Base-by-base conservation (phyloP, 495 filamentous ascomycete genomes). In the Oleoguttula mirabilis region DNA sequence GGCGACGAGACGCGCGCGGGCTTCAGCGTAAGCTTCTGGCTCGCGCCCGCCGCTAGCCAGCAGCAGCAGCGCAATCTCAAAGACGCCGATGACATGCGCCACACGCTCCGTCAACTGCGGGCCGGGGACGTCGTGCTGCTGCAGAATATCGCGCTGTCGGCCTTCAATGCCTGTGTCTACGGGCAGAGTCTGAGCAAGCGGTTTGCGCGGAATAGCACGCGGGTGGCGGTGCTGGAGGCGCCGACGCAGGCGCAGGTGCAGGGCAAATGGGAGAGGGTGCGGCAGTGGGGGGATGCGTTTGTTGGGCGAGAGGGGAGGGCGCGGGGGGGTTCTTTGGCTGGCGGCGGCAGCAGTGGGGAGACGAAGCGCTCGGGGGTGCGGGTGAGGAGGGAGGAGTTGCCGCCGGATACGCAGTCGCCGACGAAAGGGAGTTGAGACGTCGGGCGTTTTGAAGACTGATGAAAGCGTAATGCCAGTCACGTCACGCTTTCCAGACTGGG, bases 1-100 rank as follows among this genome's bases (percentile, higher is more conserved):
- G 87, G 82, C 10, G 88, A 96, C 55, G 85, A 94, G 41, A 90
- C 85, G 2, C 74, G 69, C 36, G 76, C 82, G 10, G 83, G 82
- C 11, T 93, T 95, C 58, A 72, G 68, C 10, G 63, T 95, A 45
- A 88, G 80, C 21, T 80, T 94, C 49, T 95, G 88, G 88, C 65
- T 93, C 11, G 59, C 67, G 2, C 48, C 56, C 57, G 42, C 16
- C 39, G 47, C 37, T 21, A 36, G 11, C 38, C 25, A 53, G 62
- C 43, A 8, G 61, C 58, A 43, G 19, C 38, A 32, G 15, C 23
- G 22, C 12, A 6, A 17, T 10, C 25, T 7, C n/a, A 53, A 42
- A 42, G 47, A 15, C 28, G 56, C 30, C 3, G 61, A 64, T 38
- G 51, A 52, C 22, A 60, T 79, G 16, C 55, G 62, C 6, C 44